Conservation (phyloP, 129 eudicot genomes). For the Dittrichia graveolens region DNA sequence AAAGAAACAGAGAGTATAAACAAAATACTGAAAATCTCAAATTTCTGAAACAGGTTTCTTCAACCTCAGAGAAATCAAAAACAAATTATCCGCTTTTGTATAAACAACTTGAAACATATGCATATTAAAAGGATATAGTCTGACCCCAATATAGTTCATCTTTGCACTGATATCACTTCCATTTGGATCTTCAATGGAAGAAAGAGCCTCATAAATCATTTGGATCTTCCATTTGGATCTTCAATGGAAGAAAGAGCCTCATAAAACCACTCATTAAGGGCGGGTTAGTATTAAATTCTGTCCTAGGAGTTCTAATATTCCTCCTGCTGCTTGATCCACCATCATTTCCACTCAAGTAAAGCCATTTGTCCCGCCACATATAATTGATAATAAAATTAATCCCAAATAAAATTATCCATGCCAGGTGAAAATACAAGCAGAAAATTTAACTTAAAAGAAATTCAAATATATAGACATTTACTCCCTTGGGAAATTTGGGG, state of each 20-base stretch:
- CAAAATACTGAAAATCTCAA: background rate
- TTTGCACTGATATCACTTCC: constrained; percentile 44
- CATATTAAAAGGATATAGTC: background rate
- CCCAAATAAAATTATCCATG: constrained; percentile 25
- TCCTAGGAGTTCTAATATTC: constrained; percentile 13
- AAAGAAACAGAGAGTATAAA: background rate
- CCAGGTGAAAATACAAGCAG: background rate
- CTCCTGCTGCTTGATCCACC: constrained; percentile 1
- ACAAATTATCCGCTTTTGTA: background rate
- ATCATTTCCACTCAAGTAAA: constrained; percentile 30
- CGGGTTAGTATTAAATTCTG: constrained; percentile 7
- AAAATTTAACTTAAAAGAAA: background rate
- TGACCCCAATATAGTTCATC: constrained; percentile 49
- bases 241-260: constrained; percentile 46
- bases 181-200: constrained; percentile 35
- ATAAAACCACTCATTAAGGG: constrained; percentile 28
- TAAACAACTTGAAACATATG: background rate
- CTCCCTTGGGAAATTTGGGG: constrained; percentile 13
- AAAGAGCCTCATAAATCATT: constrained; percentile 54
- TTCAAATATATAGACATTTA: background rate
- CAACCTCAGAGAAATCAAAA: too few relatives aligned
- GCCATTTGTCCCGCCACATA: constrained; percentile 55
- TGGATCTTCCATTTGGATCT: constrained; percentile 48
- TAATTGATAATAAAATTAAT: background rate
- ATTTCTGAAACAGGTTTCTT: background rate